These are phyloP conservation scores for Vanilla planifolia DNA, from an alignment of 106 monocot species.

Conservation along the genomic window DNA sequence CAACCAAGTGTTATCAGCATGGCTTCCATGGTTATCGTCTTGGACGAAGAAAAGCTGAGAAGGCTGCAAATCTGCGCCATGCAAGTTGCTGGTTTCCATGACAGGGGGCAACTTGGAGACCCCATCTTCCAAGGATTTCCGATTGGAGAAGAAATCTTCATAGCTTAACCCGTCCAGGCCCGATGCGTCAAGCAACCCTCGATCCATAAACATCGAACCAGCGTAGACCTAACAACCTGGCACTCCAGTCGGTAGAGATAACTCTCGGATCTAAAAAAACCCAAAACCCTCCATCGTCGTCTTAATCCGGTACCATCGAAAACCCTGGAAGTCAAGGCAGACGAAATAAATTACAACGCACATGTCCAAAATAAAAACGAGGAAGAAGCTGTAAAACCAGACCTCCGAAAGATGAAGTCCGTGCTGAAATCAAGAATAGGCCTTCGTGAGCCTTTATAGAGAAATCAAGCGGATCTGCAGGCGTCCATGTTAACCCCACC, in stretches of 20 bases:
- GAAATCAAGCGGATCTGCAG: too few relatives aligned
- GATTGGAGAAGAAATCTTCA: slow-evolving; percentile 13
- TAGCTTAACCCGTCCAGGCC: slow-evolving; percentile 10
- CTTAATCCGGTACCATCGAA: not conserved
- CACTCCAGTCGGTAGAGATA: too few relatives aligned
- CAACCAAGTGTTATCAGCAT: not conserved
- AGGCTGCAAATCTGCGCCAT: not conserved
- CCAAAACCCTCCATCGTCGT: not conserved
- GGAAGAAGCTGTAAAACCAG: too few relatives aligned
- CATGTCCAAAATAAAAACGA: too few relatives aligned
- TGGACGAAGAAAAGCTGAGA: not conserved
- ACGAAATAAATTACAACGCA: too few relatives aligned
- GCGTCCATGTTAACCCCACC: too few relatives aligned
- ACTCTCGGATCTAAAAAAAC: not conserved
- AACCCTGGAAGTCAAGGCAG: too few relatives aligned
- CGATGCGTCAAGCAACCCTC: not conserved
- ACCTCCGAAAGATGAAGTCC: too few relatives aligned
- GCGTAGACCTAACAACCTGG: not conserved
- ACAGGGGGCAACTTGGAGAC: not conserved
- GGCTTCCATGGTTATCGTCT: not conserved
- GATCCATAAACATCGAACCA: slow-evolving; percentile 20
- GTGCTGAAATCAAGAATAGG: too few relatives aligned
- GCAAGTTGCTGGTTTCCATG: not conserved
- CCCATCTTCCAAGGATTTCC: not conserved
- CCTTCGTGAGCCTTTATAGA: too few relatives aligned